Conservation (phyloP, 768 basidiomycete species). For the Termitomyces sp. region DNA sequence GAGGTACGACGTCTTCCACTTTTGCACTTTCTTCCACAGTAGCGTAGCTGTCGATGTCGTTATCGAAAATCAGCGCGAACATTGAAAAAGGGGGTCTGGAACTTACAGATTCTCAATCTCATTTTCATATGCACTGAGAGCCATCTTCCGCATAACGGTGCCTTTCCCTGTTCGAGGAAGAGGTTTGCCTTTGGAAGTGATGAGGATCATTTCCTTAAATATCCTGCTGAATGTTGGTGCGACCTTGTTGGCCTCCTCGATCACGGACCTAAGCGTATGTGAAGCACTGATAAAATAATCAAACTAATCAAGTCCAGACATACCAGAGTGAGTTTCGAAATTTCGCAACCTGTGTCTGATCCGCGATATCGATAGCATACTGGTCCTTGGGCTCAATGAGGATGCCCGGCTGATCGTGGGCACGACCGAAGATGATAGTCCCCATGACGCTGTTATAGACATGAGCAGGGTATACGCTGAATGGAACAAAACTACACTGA, state of each 20-base stretch:
- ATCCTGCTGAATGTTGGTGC: slow-evolving; percentile 37
- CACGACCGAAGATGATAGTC: slow-evolving; percentile 33
- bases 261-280: slow-evolving; percentile 21
- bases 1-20: slow-evolving; percentile 18
- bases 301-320: not conserved
- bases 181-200: slow-evolving; percentile 33
- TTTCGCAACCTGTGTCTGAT: slow-evolving; percentile 13
- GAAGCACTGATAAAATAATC: not conserved
- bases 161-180: slow-evolving; percentile 41
- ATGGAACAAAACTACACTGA: slow-evolving; percentile 1
- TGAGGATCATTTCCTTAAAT: slow-evolving; percentile 47
- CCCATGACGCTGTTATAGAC: slow-evolving; percentile 10
- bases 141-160: slow-evolving; percentile 35
- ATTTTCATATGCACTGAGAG: slow-evolving; percentile 28
- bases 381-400: slow-evolving; percentile 17
- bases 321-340: slow-evolving; percentile 30
- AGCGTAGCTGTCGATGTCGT: slow-evolving; percentile 17
- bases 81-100: not conserved
- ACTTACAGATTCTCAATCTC: slow-evolving; percentile 35
- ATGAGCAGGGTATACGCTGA: not conserved
- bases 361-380: slow-evolving; percentile 17
- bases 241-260: slow-evolving; percentile 35
- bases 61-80: no score
- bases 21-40: slow-evolving; percentile 19
- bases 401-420: slow-evolving; percentile 21